Evolutionary conservation across 441 rosid species (phyloP), one percentile per base, ranked within the genome.

Genomic region (Populus trichocarpa): DNA sequence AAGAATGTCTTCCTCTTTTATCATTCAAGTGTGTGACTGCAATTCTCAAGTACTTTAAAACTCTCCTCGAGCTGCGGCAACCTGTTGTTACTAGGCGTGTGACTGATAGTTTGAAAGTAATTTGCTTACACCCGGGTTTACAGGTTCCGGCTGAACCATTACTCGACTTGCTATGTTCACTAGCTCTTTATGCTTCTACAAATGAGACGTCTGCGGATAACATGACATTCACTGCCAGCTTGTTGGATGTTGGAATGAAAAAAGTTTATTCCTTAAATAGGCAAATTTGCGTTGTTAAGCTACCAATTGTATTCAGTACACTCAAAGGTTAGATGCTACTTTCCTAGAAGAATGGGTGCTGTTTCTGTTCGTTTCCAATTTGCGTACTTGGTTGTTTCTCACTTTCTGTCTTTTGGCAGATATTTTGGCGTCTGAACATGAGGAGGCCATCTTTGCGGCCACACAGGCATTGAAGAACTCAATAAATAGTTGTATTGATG

Each of bases 371-470:
- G 70, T 30, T 75, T 36, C 14, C 33, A 14, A 35, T 30, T 40
- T 61, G 42, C 70, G 20, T 59, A 57, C 66, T 78, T 33, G 28
- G 35, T 71, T 65, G 20, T 79, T 70, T 72, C 25, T 70, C 63
- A 22, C 69, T 78, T 68, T 83, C 66, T 13, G 73, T 79, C 61
- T 53, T 50, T 79, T 85, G 84, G 81, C 88, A 96, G 99, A 94
- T 85, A 87, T 91, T 84, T 20, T 94, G 84, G 91, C 88, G 20
- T 91, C 94, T 20, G 97, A 94, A 78, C 97, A 94, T 28, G 96
- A 96, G 84, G 99, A 94, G 88, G 96, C 98, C 69, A 86, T 93
- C 78, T 87, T 86, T 86, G 93, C 97, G 40, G 94, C 97, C 73
- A 88, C 81, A 11, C 97, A 90, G 81, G 87, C 98, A n/a, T 86